These are phyloP conservation scores for Cucurbitaria berberidis DNA, from an alignment of 2,329 filamentous ascomycete species.

Conservation along the genomic window DNA sequence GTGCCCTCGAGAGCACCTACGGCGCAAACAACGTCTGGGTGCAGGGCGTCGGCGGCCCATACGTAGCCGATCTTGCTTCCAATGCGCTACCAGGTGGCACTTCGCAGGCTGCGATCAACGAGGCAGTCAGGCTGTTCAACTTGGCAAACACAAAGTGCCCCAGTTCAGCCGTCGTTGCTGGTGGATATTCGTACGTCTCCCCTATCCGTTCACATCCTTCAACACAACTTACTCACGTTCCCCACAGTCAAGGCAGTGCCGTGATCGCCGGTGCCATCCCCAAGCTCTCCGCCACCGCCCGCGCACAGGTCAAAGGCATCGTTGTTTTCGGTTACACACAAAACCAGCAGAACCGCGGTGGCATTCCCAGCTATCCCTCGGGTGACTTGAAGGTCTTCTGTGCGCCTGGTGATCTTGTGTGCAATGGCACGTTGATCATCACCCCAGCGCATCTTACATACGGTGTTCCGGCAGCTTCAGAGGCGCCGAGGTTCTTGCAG, in stretches of 20 bases:
- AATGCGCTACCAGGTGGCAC: constrained; percentile 45
- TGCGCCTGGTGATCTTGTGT: constrained; percentile 44
- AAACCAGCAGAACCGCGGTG: constrained; percentile 47
- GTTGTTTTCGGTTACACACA: constrained; percentile 52
- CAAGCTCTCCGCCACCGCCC: constrained; percentile 31
- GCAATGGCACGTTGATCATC: constrained; percentile 42
- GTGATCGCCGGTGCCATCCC: constrained; percentile 46
- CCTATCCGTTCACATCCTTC: not conserved
- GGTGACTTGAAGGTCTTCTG: constrained; percentile 47
- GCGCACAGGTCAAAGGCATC: constrained; percentile 44
- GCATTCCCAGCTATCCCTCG: constrained; percentile 43
- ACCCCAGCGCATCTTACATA: constrained; percentile 45
- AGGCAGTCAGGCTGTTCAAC: constrained; percentile 46
- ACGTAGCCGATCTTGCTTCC: constrained; percentile 42
- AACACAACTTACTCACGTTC: no score
- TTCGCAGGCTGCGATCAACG: constrained; percentile 38
- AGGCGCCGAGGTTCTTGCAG: constrained; percentile 37
- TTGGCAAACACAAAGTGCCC: constrained; percentile 49
- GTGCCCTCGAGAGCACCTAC: constrained; percentile 29
- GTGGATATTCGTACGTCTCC: constrained; percentile 50
- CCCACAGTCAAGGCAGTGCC: constrained; percentile 48
- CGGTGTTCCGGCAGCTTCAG: constrained; percentile 25
- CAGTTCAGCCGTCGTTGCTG: constrained; percentile 45
- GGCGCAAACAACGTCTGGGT: constrained; percentile 34
- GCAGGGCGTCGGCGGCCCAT: constrained; percentile 45